phyloP scores from a whole-genome alignment of 2,329 filamentous ascomycete genomes.

The Phialemoniopsis sp. region DNA sequence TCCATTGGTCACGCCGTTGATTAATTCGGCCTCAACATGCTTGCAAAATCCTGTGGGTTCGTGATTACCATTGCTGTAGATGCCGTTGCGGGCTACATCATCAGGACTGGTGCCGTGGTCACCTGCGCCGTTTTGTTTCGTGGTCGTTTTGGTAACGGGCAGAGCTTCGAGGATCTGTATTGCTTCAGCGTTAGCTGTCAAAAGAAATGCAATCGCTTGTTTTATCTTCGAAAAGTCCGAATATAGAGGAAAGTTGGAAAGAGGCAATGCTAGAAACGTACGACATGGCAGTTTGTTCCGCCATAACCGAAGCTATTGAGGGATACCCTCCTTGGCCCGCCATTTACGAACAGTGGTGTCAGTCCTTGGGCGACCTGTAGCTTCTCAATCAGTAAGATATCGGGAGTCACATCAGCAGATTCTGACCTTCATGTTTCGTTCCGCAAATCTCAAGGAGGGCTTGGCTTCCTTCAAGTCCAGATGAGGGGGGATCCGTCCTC shows the following conservation, averaged over 20 bases:
- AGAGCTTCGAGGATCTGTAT: slow-evolving; percentile 4
- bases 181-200: slow-evolving; percentile 11
- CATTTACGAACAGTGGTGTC: not conserved
- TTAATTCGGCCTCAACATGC: too few species aligned
- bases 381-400: not conserved
- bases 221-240: too few species aligned
- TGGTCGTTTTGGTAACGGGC: not conserved
- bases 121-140: not conserved
- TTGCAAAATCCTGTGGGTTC: not conserved
- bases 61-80: not conserved
- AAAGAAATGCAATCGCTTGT: too few species aligned
- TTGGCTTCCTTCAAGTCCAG: slow-evolving; percentile 8
- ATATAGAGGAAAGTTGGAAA: too few species aligned
- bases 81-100: not conserved
- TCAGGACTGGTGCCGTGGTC: slow-evolving; percentile 14
- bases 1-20: too few species aligned
- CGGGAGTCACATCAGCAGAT: not conserved
- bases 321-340: slow-evolving; percentile 2
- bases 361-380: slow-evolving; percentile 5
- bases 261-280: too few species aligned
- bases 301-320: slow-evolving; percentile 3
- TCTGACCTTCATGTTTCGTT: slow-evolving; percentile 6
- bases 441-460: slow-evolving; percentile 8
- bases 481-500: slow-evolving; percentile 7
- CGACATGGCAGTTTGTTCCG: too few species aligned